These are phyloP conservation scores for Persicaria maculosa DNA, from an alignment of 148 eudicot species.

Conservation along the genomic window DNA sequence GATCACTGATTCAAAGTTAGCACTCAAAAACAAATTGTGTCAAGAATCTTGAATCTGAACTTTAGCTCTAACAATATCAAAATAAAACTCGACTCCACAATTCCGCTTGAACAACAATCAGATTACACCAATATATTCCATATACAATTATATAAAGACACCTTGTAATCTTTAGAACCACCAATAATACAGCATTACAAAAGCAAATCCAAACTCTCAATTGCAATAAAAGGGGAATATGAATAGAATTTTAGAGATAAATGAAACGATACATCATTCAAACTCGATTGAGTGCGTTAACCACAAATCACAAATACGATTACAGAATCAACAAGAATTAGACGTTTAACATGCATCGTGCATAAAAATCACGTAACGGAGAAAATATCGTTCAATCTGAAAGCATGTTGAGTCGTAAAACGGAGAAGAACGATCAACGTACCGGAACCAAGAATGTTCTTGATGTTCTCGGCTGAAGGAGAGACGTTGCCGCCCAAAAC, in stretches of 20 bases:
- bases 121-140: too few relatives aligned
- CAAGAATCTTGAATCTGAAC: neutral
- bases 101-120: neutral
- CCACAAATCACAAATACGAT: neutral
- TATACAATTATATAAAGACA: too few relatives aligned
- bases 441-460: conserved; percentile 31
- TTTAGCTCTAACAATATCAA: neutral
- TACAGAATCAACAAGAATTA: neutral
- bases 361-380: neutral
- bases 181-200: neutral
- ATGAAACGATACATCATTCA: neutral
- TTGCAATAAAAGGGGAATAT: neutral
- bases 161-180: neutral
- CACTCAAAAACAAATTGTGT: neutral
- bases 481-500: conserved; percentile 31
- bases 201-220: neutral
- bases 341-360: neutral
- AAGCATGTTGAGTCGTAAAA: neutral
- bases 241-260: neutral
- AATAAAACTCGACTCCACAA: neutral
- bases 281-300: neutral
- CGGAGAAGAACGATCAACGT: neutral
- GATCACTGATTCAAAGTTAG: neutral
- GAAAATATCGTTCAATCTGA: neutral
- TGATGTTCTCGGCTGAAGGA: conserved; percentile 30